phyloP scores from a whole-genome alignment of 345 rosid genomes.

The Eucalyptus leucophloia region DNA sequence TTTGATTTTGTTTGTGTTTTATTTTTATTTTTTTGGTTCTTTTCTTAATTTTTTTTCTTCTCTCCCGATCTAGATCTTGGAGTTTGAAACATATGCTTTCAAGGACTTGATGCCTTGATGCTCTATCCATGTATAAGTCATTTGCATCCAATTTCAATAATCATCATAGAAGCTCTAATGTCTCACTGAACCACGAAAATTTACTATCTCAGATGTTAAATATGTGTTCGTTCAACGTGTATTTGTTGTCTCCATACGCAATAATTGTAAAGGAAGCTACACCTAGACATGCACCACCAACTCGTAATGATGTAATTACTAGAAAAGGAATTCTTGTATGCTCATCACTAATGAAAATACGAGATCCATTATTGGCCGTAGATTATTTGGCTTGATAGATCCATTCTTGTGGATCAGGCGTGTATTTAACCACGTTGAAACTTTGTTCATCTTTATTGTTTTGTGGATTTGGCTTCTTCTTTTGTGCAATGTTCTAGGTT shows the following conservation, averaged over 20 bases:
- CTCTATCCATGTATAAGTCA: background rate
- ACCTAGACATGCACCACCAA: background rate
- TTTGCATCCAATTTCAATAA: background rate
- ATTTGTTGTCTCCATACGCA: fast-evolving
- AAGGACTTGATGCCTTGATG: background rate
- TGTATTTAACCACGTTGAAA: background rate
- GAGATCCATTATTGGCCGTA: background rate
- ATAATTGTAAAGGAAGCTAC: too few relatives aligned
- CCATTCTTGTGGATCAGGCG: background rate
- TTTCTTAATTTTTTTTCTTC: too few relatives aligned
- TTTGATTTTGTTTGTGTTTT: background rate
- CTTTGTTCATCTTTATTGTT: background rate
- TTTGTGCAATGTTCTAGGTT: fast-evolving
- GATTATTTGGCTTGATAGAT: background rate
- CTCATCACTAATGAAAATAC: too few relatives aligned
- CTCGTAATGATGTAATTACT: fast-evolving
- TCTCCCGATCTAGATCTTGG: background rate
- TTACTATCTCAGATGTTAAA: background rate
- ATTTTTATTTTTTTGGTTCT: too few relatives aligned
- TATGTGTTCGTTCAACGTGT: background rate
- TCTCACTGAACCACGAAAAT: too few relatives aligned
- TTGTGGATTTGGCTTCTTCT: background rate
- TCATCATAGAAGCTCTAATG: fast-evolving
- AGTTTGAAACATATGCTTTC: too few relatives aligned
- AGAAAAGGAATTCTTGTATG: fast-evolving